Percentiles rank a stretch among this genome's conserved stretches.
phyloP scores from a whole-genome alignment of 2,329 filamentous ascomycete genomes.

The Penicillium sp. region DNA sequence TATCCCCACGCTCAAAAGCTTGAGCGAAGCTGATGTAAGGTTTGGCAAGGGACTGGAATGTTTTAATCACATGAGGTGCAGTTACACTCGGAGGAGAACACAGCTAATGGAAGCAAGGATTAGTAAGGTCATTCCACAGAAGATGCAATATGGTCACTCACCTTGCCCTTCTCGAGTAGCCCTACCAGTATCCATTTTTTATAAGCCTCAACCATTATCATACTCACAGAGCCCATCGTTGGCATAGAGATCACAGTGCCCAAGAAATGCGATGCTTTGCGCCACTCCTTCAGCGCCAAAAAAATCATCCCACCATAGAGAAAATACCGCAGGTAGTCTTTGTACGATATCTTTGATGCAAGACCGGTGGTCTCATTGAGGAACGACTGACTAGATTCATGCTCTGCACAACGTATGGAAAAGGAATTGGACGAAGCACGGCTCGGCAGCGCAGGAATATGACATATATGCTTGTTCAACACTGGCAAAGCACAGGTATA shows the following conservation, averaged over 20 bases:
- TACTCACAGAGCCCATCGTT: constrained; percentile 62
- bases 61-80: constrained; percentile 54
- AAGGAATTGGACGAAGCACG: constrained; percentile 24
- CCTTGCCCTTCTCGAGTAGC: constrained; percentile 68
- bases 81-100: constrained; percentile 58
- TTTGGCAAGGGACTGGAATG: constrained; percentile 60
- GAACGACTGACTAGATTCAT: constrained; percentile 34
- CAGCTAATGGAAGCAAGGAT: constrained; percentile 32
- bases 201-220: constrained; percentile 83
- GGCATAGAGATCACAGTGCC: constrained; percentile 69
- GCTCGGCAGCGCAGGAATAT: constrained; percentile 36
- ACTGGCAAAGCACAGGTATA: constrained; percentile 43
- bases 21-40: constrained; percentile 70
- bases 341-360: constrained; percentile 41
- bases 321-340: constrained; percentile 63
- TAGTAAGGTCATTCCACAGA: neutral
- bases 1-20: constrained; percentile 63
- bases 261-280: constrained; percentile 61
- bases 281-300: constrained; percentile 62
- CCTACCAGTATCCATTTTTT: constrained; percentile 85
- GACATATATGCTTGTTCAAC: constrained; percentile 42
- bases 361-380: constrained; percentile 40
- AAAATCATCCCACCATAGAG: constrained; percentile 65
- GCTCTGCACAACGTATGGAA: constrained; percentile 29
- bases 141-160: constrained; percentile 33